Percentiles rank a stretch among this genome's conserved stretches.
Conservation (phyloP, 305 asterid genomes). For the Solanum chacoense region DNA sequence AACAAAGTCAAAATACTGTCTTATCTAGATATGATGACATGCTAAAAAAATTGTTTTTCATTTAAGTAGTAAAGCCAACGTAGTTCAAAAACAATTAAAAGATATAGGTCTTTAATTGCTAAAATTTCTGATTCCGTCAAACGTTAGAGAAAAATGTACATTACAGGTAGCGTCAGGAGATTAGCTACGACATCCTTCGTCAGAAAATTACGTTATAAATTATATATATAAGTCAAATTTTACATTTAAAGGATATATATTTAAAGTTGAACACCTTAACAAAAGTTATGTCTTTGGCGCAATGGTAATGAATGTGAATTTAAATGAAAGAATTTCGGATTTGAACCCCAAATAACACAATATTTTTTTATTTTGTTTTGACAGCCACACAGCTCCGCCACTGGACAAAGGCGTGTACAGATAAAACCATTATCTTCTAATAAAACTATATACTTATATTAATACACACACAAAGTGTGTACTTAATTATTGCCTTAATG, state of each 20-base stretch:
- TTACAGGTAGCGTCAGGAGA: not conserved
- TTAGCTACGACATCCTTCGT: not conserved
- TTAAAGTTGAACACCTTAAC: no score
- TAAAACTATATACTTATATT: not conserved
- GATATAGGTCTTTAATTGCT: not conserved
- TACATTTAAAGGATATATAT: no score
- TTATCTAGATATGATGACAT: not conserved
- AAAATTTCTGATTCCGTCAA: no score
- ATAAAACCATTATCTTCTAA: no score
- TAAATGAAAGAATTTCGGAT: rapidly evolving
- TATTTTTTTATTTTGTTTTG: no score
- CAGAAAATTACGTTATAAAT: no score
- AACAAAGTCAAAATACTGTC: not conserved
- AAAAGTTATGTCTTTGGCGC: no score
- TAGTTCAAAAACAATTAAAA: no score
- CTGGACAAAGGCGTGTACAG: not conserved
- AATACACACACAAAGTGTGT: not conserved
- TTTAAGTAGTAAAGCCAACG: not conserved
- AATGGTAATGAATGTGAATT: not conserved
- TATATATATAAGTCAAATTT: no score
- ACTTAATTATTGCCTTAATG: not conserved
- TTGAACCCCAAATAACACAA: not conserved
- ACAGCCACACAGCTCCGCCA: not conserved
- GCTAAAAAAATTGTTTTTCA: not conserved
- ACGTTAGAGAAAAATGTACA: no score